Evolutionary conservation across 805 yeast genomes (phyloP).

Genomic region (Metschnikowia colocasiae): DNA sequence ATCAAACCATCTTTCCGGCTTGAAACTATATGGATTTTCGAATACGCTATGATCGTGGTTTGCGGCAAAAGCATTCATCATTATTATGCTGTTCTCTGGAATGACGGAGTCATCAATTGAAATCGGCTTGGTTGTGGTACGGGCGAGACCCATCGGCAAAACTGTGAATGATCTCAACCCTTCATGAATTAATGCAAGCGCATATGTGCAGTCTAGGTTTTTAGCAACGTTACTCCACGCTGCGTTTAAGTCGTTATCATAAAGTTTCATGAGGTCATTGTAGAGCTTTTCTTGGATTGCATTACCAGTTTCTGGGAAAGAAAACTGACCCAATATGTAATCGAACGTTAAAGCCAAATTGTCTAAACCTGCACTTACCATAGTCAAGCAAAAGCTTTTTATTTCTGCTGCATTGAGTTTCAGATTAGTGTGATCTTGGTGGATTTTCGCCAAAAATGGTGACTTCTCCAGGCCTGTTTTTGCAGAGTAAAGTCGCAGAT

Average conservation of each 20-base stretch:
- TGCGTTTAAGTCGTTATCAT: not conserved
- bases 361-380: conserved; percentile 79
- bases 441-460: not conserved
- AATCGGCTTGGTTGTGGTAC: conserved; percentile 54
- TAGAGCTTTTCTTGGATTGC: conserved; percentile 44
- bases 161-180: conserved; percentile 61
- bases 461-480: not conserved
- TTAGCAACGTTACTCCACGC: conserved; percentile 30
- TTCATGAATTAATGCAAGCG: conserved; percentile 59
- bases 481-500: not conserved
- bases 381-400: conserved; percentile 61
- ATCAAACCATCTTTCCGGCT: conserved; percentile 53
- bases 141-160: conserved; percentile 63
- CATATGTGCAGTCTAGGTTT: conserved; percentile 41
- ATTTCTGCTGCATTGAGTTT: conserved; percentile 46
- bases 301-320: conserved; percentile 37
- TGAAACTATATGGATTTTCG: conserved; percentile 42
- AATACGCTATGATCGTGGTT: conserved; percentile 55
- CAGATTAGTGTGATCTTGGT: conserved; percentile 20
- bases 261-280: conserved; percentile 4
- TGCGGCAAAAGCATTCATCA: conserved; percentile 69
- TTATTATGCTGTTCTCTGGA: conserved; percentile 53
- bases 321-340: conserved; percentile 58
- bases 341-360: conserved; percentile 63
- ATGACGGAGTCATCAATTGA: conserved; percentile 36